Conservation (phyloP, 2,329 filamentous ascomycete species). For the Xylaria sp. region DNA sequence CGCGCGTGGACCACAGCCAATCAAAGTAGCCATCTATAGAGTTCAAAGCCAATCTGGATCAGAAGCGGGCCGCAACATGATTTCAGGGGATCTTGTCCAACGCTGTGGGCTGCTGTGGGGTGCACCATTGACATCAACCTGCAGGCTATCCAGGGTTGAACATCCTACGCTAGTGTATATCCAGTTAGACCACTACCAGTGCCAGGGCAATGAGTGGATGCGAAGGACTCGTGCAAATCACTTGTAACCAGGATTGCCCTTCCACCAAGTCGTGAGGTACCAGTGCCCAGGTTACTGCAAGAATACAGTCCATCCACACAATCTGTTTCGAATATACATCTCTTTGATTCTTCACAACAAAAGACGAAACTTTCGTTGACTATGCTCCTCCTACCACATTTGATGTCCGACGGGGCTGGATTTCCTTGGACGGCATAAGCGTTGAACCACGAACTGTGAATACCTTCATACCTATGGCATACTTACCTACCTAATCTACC, state of each 20-base stretch:
- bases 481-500: conserved; percentile 3
- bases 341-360: background rate
- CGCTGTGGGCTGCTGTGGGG: conserved; percentile 22
- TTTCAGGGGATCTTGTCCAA: conserved; percentile 25
- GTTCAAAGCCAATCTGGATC: conserved; percentile 29
- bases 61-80: conserved; percentile 23
- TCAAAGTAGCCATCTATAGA: conserved; percentile 10
- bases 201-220: conserved; percentile 32
- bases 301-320: conserved; percentile 4
- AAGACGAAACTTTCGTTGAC: conserved; percentile 8
- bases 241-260: conserved; percentile 16
- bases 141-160: conserved; percentile 20
- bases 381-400: conserved; percentile 21
- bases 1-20: conserved; percentile 36
- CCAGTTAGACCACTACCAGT: conserved; percentile 8
- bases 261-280: conserved; percentile 14
- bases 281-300: background rate
- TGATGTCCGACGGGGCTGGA: conserved; percentile 13
- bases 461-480: conserved; percentile 16
- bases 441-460: conserved; percentile 1
- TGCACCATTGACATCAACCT: conserved; percentile 36
- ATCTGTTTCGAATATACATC: conserved; percentile 7
- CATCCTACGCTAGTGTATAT: conserved; percentile 15
- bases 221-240: conserved; percentile 24
- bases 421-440: conserved; percentile 8